phyloP scores from a whole-genome alignment of 2,329 filamentous ascomycete species.

The Huntiella abstrusa region DNA sequence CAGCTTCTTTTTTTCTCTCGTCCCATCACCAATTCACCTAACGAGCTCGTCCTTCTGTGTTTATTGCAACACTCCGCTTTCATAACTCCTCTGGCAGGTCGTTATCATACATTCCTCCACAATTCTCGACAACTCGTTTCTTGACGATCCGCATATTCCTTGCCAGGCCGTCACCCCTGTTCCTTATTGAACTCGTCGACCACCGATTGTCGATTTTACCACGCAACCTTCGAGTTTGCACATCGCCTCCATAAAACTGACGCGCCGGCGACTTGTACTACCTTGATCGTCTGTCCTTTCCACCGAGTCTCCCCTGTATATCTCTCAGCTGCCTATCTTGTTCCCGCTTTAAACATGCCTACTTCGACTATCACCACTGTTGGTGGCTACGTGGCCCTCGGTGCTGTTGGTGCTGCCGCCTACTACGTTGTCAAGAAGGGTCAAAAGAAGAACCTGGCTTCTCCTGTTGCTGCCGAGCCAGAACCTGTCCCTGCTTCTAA shows the following conservation, averaged over 20 bases:
- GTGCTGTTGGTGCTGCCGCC: constrained; percentile 19
- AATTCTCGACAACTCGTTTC: not conserved
- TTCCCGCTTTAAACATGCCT: constrained; percentile 10
- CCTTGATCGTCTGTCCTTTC: no score
- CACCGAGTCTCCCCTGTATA: not conserved
- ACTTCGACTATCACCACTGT: constrained; percentile 16
- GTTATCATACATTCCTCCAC: not conserved
- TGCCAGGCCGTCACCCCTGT: not conserved
- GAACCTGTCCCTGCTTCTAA: constrained; percentile 16
- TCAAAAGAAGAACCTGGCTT: not conserved
- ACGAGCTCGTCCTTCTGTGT: not conserved
- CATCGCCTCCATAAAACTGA: no score
- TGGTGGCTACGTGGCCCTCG: constrained; percentile 20
- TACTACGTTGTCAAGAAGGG: constrained; percentile 15
- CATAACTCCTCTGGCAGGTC: constrained; percentile 3
- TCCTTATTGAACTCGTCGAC: no score
- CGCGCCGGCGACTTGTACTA: no score
- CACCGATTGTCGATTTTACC: no score
- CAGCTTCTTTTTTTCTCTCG: not conserved
- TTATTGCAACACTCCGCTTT: not conserved
- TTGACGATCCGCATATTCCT: not conserved
- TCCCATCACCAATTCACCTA: not conserved
- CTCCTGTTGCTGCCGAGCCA: constrained; percentile 12
- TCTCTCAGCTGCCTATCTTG: not conserved
- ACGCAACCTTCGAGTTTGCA: no score